These are phyloP conservation scores for Fraxinus albicans DNA, from an alignment of 305 asterid genomes.

Conservation along the genomic window DNA sequence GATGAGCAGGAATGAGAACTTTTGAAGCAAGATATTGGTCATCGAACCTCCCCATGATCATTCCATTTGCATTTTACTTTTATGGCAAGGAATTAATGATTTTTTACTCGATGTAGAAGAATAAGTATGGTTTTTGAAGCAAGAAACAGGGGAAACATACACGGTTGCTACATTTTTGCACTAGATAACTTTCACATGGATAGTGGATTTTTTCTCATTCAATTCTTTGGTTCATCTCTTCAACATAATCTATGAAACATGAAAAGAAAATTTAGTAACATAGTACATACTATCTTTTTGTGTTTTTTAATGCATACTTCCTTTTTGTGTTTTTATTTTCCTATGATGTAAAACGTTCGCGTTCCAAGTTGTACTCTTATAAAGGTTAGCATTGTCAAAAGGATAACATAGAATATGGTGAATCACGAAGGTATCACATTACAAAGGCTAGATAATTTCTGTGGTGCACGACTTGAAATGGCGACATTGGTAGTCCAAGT, in stretches of 20 bases:
- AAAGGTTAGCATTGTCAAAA: neutral
- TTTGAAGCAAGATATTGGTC: neutral
- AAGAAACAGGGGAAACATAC: neutral
- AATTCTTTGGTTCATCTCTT: neutral
- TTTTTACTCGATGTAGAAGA: neutral
- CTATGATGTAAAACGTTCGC: too few species aligned
- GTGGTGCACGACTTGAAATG: neutral
- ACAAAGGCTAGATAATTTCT: neutral
- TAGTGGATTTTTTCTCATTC: neutral
- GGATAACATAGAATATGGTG: neutral
- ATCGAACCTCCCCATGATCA: neutral
- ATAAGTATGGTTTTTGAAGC: neutral
- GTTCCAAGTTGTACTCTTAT: neutral
- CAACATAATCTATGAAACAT: neutral
- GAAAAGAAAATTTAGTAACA: neutral
- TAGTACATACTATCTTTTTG: too few species aligned
- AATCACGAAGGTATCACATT: neutral
- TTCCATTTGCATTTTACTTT: neutral
- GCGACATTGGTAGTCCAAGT: neutral
- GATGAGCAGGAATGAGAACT: slow-evolving; percentile 32
- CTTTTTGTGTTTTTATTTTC: neutral
- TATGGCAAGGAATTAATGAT: neutral
- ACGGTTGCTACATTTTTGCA: neutral
- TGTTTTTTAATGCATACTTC: too few species aligned
- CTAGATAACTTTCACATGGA: neutral